phyloP scores from a whole-genome alignment of 495 filamentous ascomycete species.

The Parmelia sp. region DNA sequence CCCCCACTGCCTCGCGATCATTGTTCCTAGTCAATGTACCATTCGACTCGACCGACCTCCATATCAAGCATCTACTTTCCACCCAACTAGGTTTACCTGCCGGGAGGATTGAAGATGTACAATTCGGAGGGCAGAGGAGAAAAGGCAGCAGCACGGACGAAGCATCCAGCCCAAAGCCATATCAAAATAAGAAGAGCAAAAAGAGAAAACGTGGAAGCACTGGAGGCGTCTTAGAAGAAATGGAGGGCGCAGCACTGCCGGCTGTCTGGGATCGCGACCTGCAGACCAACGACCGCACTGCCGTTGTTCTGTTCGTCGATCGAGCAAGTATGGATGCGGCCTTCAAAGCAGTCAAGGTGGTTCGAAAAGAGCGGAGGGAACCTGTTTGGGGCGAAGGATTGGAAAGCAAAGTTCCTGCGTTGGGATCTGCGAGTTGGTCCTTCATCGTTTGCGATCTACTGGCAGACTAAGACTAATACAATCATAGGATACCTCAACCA shows the following conservation, averaged over 20 bases:
- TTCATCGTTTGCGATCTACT: slow-evolving; percentile 4
- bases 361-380: slow-evolving; percentile 49
- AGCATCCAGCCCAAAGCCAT: slow-evolving; percentile 22
- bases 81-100: slow-evolving; percentile 54
- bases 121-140: slow-evolving; percentile 54
- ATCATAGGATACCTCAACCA: slow-evolving; percentile 50
- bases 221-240: slow-evolving; percentile 35
- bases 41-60: slow-evolving; percentile 69
- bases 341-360: slow-evolving; percentile 63
- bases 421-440: slow-evolving; percentile 50
- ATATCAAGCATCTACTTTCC: slow-evolving; percentile 68
- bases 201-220: slow-evolving; percentile 58
- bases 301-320: slow-evolving; percentile 78
- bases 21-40: slow-evolving; percentile 87
- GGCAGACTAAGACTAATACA: slow-evolving; percentile 6
- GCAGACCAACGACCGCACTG: slow-evolving; percentile 65
- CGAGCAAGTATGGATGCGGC: slow-evolving; percentile 62
- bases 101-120: slow-evolving; percentile 66
- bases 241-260: slow-evolving; percentile 52
- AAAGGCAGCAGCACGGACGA: slow-evolving; percentile 21
- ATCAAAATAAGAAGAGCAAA: slow-evolving; percentile 47
- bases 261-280: slow-evolving; percentile 69
- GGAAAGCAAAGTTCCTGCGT: slow-evolving; percentile 42
- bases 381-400: slow-evolving; percentile 62
- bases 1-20: slow-evolving; percentile 62